Conservation (phyloP, 108 stramenopile species). For the Skeletonema potamos region DNA sequence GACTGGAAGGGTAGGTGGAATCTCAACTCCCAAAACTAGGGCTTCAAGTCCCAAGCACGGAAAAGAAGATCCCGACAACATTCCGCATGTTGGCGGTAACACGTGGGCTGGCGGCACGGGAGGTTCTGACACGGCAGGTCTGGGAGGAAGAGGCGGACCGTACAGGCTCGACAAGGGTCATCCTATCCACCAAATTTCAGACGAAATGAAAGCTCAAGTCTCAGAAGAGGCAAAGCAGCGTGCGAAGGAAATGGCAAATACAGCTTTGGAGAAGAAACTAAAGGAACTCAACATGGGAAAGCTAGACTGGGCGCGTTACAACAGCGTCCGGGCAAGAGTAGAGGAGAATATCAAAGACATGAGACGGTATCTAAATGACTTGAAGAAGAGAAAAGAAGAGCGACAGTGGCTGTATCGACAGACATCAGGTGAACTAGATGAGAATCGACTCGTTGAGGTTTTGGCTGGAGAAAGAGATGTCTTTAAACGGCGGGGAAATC, state of each 20-base stretch:
- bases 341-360: slow-evolving; percentile 61
- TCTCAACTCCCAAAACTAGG: slow-evolving; percentile 41
- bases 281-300: slow-evolving; percentile 81
- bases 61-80: slow-evolving; percentile 70
- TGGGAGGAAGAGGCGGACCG: slow-evolving; percentile 92
- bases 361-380: slow-evolving; percentile 49
- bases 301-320: slow-evolving; percentile 73
- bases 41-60: slow-evolving; percentile 62
- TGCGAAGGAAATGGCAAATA: slow-evolving; percentile 70
- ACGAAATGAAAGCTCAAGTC: slow-evolving; percentile 84
- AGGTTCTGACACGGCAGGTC: slow-evolving; percentile 89
- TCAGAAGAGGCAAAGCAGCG: slow-evolving; percentile 59
- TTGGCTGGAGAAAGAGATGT: slow-evolving; percentile 81
- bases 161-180: slow-evolving; percentile 88
- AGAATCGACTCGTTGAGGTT: slow-evolving; percentile 81
- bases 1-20: slow-evolving; percentile 9
- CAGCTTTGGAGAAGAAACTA: slow-evolving; percentile 70
- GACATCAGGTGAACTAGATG: slow-evolving; percentile 86
- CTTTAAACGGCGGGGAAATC: slow-evolving; percentile 79
- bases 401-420: slow-evolving; percentile 81
- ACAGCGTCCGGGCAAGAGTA: slow-evolving; percentile 53
- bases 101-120: slow-evolving; percentile 92
- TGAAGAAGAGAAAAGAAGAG: slow-evolving; percentile 61
- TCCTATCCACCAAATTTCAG: slow-evolving; percentile 83
- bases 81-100: slow-evolving; percentile 86